Evolutionary conservation across 306 rosid genomes (phyloP).

Genomic region (Castanopsis chinensis): DNA sequence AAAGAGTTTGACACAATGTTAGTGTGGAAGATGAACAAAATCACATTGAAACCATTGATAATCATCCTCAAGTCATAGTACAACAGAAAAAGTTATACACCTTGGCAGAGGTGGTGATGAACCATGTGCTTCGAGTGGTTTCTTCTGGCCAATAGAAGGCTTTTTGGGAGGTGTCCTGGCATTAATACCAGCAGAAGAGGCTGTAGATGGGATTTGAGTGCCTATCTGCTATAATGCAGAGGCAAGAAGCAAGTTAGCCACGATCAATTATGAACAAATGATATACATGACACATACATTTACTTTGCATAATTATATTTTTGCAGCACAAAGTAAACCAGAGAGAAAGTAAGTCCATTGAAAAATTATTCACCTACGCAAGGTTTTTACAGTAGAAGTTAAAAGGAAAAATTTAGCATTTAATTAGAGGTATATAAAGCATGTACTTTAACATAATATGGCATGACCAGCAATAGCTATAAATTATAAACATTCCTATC

Average conservation of each 20-base stretch:
- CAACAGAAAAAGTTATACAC: constrained; percentile 33
- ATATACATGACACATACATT: background rate
- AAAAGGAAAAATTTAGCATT: background rate
- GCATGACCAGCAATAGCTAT: background rate
- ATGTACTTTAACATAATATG: background rate
- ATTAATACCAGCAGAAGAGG: constrained; percentile 40
- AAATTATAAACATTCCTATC: background rate
- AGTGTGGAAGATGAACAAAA: constrained; percentile 10
- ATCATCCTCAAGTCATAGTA: background rate
- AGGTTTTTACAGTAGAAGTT: background rate
- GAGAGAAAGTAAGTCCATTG: background rate
- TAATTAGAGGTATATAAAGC: background rate
- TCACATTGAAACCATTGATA: constrained; percentile 4
- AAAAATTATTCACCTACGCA: background rate
- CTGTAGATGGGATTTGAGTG: constrained; percentile 50
- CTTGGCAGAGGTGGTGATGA: constrained; percentile 79
- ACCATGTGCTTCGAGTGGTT: constrained; percentile 81
- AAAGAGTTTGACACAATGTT: background rate
- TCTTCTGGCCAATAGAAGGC: constrained; percentile 77
- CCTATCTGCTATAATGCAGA: constrained; percentile 32
- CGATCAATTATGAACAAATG: background rate
- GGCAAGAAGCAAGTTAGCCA: background rate
- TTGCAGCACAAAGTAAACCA: background rate
- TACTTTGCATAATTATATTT: background rate
- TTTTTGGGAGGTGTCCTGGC: constrained; percentile 59